phyloP scores from a whole-genome alignment of 495 filamentous ascomycete species.

The Penicillium bovifimosum region DNA sequence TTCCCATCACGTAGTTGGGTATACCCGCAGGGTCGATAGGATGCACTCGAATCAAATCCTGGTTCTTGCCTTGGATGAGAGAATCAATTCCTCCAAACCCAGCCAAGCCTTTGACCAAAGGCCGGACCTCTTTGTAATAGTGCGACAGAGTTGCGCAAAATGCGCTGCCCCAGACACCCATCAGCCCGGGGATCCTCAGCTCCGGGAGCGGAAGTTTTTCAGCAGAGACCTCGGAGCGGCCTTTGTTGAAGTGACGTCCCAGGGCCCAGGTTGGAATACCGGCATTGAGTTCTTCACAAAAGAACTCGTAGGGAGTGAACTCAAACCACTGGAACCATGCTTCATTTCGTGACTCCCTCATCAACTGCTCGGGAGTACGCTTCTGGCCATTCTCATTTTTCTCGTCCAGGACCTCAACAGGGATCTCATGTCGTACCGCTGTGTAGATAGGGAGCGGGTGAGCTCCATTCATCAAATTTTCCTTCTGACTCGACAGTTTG shows the following conservation, averaged over 20 bases:
- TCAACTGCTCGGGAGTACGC: conserved; percentile 43
- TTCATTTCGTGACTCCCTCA: conserved; percentile 62
- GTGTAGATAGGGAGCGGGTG: conserved; percentile 92
- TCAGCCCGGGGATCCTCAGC: conserved; percentile 67
- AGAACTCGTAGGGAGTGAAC: conserved; percentile 91
- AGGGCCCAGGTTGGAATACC: conserved; percentile 94
- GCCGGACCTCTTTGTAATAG: conserved; percentile 90
- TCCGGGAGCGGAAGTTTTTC: conserved; percentile 68
- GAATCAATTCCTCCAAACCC: conserved; percentile 76
- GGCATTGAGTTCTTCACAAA: conserved; percentile 84
- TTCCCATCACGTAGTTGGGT: conserved; percentile 79
- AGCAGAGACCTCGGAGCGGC: conserved; percentile 52
- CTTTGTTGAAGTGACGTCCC: conserved; percentile 73
- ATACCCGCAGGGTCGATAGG: conserved; percentile 85
- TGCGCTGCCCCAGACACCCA: conserved; percentile 92
- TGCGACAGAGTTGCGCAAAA: conserved; percentile 94
- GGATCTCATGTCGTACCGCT: conserved; percentile 94
- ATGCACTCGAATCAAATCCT: conserved; percentile 82
- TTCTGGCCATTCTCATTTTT: conserved; percentile 21
- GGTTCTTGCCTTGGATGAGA: conserved; percentile 75
- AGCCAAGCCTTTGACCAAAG: conserved; percentile 63
- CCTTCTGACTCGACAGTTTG: conserved; percentile 79
- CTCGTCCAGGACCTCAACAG: conserved; percentile 41
- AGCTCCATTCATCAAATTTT: conserved; percentile 65
- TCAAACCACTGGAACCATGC: conserved; percentile 99